A percentile compares a stretch with the other conserved stretches of the same genome.
Evolutionary conservation across 495 filamentous ascomycete species (phyloP).

Genomic region (Penicillium egyptiacum): DNA sequence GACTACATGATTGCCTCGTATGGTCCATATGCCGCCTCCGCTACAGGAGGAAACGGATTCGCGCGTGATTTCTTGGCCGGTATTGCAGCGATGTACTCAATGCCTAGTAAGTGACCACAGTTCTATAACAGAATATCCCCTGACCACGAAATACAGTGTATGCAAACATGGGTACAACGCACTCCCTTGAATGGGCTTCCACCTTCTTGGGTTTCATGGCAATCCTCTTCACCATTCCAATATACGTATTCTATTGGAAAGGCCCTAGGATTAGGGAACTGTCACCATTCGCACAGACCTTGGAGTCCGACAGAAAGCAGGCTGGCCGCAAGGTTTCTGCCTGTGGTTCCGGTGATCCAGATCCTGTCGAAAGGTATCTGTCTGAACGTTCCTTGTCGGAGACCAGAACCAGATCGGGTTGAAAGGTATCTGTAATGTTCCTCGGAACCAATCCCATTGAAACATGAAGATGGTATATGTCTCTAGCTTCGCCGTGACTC

Average conservation of each 20-base stretch:
- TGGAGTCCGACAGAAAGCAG: conserved; percentile 31
- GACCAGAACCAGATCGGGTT: neutral
- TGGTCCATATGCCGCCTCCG: conserved; percentile 74
- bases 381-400: conserved; percentile 2
- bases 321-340: conserved; percentile 27
- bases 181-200: conserved; percentile 41
- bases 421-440: neutral
- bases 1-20: conserved; percentile 84
- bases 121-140: neutral
- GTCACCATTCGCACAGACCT: conserved; percentile 45
- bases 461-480: neutral
- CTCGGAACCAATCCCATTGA: neutral
- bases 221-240: conserved; percentile 47
- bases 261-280: conserved; percentile 43
- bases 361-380: conserved; percentile 33
- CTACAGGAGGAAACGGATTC: conserved; percentile 69
- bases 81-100: conserved; percentile 49
- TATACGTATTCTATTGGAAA: conserved; percentile 52
- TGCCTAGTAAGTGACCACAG: conserved; percentile 30
- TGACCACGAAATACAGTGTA: conserved; percentile 28
- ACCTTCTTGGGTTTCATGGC: conserved; percentile 45
- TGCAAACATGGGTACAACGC: conserved; percentile 31
- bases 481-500: neutral
- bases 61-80: conserved; percentile 51
- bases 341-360: conserved; percentile 33